A percentile compares a stretch with the other conserved stretches of the same genome.
These are phyloP conservation scores for Protomyces macrosporus DNA, from an alignment of 1,139 yeast genomes.

Conservation along the genomic window DNA sequence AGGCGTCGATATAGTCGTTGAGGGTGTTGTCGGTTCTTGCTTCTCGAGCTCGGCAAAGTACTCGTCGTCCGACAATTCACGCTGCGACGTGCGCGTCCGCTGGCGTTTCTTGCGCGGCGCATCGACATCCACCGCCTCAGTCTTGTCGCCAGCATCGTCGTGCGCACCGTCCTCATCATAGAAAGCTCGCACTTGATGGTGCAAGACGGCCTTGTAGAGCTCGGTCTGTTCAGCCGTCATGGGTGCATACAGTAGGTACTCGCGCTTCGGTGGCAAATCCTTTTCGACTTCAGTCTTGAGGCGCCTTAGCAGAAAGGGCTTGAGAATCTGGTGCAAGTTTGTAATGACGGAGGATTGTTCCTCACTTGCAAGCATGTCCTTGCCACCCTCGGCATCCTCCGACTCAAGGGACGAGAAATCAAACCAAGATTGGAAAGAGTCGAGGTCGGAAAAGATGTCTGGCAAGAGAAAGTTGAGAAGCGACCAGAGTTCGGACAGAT, in stretches of 20 bases:
- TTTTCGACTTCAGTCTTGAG: slow-evolving; percentile 65
- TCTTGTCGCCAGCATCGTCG: neutral
- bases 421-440: slow-evolving; percentile 88
- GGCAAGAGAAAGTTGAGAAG: slow-evolving; percentile 82
- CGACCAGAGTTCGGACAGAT: slow-evolving; percentile 40
- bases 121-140: neutral
- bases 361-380: slow-evolving; percentile 46
- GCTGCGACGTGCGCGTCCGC: neutral
- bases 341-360: slow-evolving; percentile 62
- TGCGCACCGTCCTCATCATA: neutral
- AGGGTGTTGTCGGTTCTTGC: neutral
- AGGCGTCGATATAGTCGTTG: slow-evolving; percentile 29
- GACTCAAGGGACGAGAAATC: slow-evolving; percentile 57
- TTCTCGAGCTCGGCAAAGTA: slow-evolving; percentile 4
- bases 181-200: slow-evolving; percentile 38
- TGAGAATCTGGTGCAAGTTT: slow-evolving; percentile 76
- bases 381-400: slow-evolving; percentile 35
- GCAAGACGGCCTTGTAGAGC: slow-evolving; percentile 58
- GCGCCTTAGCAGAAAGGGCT: slow-evolving; percentile 80
- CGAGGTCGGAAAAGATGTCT: slow-evolving; percentile 76
- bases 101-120: neutral
- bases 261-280: slow-evolving; percentile 80
- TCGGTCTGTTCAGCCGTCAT: slow-evolving; percentile 58
- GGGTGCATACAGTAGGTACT: slow-evolving; percentile 71
- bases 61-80: slow-evolving; percentile 18